Evolutionary conservation across 495 filamentous ascomycete genomes (phyloP), one percentile per base, ranked within the genome.

Genomic region (Xylaria palmicola): DNA sequence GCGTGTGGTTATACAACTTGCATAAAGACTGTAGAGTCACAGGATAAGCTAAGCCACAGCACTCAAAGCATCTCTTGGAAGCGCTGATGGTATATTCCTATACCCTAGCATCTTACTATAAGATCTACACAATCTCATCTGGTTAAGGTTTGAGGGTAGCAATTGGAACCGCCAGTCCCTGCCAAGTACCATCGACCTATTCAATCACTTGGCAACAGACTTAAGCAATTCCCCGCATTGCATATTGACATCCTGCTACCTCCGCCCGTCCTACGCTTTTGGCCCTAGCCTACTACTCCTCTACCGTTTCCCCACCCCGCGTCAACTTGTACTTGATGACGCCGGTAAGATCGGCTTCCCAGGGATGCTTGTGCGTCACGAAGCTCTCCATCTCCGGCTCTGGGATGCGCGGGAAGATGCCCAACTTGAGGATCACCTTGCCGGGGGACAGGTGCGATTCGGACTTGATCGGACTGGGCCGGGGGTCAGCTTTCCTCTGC

Each of bases 331-430:
- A 54, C 51, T 54, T 54, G 22, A 54, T 24, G 6, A 36, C 41
- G 34, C 36, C 51, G 22, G 24, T 22, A 12, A 54, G 15, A 15
- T 41, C 36, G 29, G 51, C 34, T 54, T 74, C 57, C 77, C 77
- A 80, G 7, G 26, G 41, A 57, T 78, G 75, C 15, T 65, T 55
- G 39, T 74, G 68, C 7, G 43, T 49, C 6, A 52, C 69, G 57
- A 80, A 80, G 36, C 52, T 52, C 62, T 80, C 76, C 53, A 60
- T 59, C 52, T 76, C 74, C 6, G 77, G 77, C 29, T 62, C 56
- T 13, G 77, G 77, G 27, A 79, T 77, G 13, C 72, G 68, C 12
- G 70, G 72, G 55, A 78, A 75, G 34, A 80, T 75, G 4, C 77
- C 77, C 64, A 78, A 65, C 64, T 80, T 80, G 17, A 79, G 22